A percentile compares a stretch with the other conserved stretches of the same genome.
phyloP scores from a whole-genome alignment of 2,329 filamentous ascomycete species.

The Aureobasidium sp. region DNA sequence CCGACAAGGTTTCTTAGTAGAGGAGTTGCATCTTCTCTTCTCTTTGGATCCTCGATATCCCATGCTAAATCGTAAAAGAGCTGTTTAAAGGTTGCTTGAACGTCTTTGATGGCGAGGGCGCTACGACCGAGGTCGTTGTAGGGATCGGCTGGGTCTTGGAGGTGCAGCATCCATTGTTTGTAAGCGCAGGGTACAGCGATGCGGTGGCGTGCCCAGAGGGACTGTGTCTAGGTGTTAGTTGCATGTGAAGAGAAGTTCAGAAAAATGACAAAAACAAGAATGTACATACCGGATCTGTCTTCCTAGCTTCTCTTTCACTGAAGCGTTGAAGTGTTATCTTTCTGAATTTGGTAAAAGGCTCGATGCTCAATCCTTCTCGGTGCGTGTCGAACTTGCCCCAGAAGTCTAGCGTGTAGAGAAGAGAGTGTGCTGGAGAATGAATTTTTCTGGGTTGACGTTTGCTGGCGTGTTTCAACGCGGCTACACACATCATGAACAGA shows the following conservation, averaged over 20 bases:
- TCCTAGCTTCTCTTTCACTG: background rate
- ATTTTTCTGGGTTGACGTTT: background rate
- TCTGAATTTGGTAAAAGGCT: conserved; percentile 39
- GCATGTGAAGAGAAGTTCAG: background rate
- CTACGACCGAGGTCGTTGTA: conserved; percentile 51
- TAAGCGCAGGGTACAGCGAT: conserved; percentile 19
- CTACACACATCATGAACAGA: conserved; percentile 51
- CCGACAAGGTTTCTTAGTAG: conserved; percentile 24
- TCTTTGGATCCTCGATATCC: background rate
- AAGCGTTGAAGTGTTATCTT: conserved; percentile 20
- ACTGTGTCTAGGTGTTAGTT: conserved; percentile 24
- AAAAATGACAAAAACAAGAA: too few species aligned
- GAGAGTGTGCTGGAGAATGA: conserved; percentile 23
- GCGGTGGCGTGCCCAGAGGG: background rate
- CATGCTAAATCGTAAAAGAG: conserved; percentile 4
- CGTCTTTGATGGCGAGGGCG: conserved; percentile 42
- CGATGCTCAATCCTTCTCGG: conserved; percentile 43
- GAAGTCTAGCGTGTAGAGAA: conserved; percentile 45
- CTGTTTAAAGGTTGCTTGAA: conserved; percentile 34
- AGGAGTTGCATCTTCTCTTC: background rate
- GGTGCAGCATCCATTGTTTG: conserved; percentile 40
- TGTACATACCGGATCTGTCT: background rate
- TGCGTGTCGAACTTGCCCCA: conserved; percentile 43
- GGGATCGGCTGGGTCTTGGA: conserved; percentile 54
- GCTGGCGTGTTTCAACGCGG: conserved; percentile 39